Conservation (phyloP, 805 yeast species). For the Yarrowia sp. region DNA sequence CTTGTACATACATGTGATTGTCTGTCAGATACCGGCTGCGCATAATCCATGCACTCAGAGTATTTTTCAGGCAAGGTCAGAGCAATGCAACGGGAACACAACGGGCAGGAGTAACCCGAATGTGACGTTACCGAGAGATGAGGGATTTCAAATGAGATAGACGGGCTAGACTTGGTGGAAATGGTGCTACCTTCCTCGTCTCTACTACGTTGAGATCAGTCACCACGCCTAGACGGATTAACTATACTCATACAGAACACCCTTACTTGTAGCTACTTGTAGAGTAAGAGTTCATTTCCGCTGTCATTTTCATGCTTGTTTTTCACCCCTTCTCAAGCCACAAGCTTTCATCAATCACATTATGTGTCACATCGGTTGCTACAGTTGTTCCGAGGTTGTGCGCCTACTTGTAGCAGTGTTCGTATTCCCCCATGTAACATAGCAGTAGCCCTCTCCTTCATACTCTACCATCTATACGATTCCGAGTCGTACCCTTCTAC, state of each 20-base stretch:
- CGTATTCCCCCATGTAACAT: too few relatives aligned
- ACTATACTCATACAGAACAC: too few relatives aligned
- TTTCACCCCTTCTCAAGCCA: slow-evolving; percentile 5
- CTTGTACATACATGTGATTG: slow-evolving; percentile 7
- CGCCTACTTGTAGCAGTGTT: too few relatives aligned
- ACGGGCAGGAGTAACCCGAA: slow-evolving; percentile 1
- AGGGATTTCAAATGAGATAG: background rate
- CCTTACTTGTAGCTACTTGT: too few relatives aligned
- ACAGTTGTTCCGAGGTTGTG: slow-evolving; percentile 1
- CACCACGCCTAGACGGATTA: too few relatives aligned
- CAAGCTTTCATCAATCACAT: background rate
- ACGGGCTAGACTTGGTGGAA: background rate
- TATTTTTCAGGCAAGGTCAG: background rate
- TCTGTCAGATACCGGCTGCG: slow-evolving; percentile 2
- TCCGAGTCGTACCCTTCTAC: background rate
- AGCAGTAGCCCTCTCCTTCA: too few relatives aligned
- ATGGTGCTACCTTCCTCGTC: background rate
- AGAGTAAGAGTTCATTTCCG: too few relatives aligned
- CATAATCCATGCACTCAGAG: slow-evolving; percentile 20
- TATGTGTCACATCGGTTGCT: slow-evolving; percentile 2
- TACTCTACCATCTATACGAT: too few relatives aligned
- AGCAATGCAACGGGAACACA: slow-evolving; percentile 3
- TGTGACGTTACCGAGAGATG: background rate
- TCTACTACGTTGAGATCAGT: too few relatives aligned
- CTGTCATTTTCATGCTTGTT: too few relatives aligned